These are phyloP conservation scores for Sclerotinia subarctica DNA, from an alignment of 2,329 filamentous ascomycete species.

Conservation along the genomic window DNA sequence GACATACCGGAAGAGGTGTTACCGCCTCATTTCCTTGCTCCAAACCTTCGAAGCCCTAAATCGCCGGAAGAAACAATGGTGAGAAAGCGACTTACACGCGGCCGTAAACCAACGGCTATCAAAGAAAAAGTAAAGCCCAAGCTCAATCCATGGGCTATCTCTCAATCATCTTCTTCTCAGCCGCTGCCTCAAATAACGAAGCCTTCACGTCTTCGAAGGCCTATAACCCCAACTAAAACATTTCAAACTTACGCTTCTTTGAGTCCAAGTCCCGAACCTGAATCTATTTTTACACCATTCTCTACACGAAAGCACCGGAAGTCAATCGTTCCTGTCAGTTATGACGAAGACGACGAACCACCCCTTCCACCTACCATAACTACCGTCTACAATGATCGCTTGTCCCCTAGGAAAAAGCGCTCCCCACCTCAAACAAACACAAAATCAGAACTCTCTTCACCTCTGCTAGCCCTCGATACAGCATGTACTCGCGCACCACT, in stretches of 20 bases:
- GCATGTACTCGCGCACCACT: background rate
- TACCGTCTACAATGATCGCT: background rate
- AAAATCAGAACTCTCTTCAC: background rate
- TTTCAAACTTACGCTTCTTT: conserved; percentile 1
- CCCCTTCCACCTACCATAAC: background rate
- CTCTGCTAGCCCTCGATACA: background rate
- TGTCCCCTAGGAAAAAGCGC: background rate
- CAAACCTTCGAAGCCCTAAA: background rate
- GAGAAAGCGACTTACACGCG: conserved; percentile 10
- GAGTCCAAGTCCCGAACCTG: conserved; percentile 6
- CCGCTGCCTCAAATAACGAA: conserved; percentile 8
- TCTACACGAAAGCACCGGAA: conserved; percentile 5
- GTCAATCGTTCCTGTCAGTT: background rate
- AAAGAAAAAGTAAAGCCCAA: conserved; percentile 14
- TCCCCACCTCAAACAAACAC: background rate
- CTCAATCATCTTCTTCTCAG: conserved; percentile 15
- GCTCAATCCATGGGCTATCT: conserved; percentile 17
- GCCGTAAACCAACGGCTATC: background rate
- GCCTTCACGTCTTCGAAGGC: background rate
- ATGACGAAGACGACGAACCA: conserved; percentile 9
- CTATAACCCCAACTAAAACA: background rate
- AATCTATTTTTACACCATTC: background rate
- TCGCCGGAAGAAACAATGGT: background rate
- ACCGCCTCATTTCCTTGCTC: conserved; percentile 25
- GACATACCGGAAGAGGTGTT: conserved; percentile 17